Evolutionary conservation across 306 rosid species (phyloP).

Genomic region (Trifolium fragiferum): DNA sequence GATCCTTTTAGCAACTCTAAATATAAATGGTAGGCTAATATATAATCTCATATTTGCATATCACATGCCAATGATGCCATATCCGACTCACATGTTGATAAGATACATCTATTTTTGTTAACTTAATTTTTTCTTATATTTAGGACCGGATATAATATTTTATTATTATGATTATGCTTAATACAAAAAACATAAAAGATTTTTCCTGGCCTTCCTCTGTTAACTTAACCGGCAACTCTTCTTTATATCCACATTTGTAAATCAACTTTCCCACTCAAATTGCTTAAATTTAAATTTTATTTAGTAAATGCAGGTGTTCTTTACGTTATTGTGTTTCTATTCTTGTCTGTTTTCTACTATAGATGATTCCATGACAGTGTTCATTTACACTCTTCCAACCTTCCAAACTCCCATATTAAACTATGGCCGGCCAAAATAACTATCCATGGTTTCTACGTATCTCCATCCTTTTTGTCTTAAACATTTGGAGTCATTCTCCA

Average conservation of each 20-base stretch:
- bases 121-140: too few relatives aligned
- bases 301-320: slow-evolving; percentile 8
- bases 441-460: slow-evolving; percentile 38
- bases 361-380: slow-evolving; percentile 24
- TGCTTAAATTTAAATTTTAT: background rate
- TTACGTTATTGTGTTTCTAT: background rate
- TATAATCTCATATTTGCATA: background rate
- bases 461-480: slow-evolving; percentile 53
- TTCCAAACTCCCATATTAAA: slow-evolving; percentile 33
- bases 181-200: too few relatives aligned
- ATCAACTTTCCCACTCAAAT: background rate
- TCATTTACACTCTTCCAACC: slow-evolving; percentile 37
- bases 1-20: background rate
- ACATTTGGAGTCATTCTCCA: slow-evolving; percentile 44
- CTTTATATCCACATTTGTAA: slow-evolving; percentile 6
- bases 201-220: background rate
- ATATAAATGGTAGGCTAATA: background rate
- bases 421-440: slow-evolving; percentile 57
- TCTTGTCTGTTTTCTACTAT: slow-evolving; percentile 37
- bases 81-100: too few relatives aligned
- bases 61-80: background rate
- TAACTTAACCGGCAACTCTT: slow-evolving; percentile 47
- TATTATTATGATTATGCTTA: too few relatives aligned
- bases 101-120: too few relatives aligned
- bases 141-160: too few relatives aligned